phyloP scores from a whole-genome alignment of 1,139 yeast species.

The Zygosaccharomyces sapae region DNA sequence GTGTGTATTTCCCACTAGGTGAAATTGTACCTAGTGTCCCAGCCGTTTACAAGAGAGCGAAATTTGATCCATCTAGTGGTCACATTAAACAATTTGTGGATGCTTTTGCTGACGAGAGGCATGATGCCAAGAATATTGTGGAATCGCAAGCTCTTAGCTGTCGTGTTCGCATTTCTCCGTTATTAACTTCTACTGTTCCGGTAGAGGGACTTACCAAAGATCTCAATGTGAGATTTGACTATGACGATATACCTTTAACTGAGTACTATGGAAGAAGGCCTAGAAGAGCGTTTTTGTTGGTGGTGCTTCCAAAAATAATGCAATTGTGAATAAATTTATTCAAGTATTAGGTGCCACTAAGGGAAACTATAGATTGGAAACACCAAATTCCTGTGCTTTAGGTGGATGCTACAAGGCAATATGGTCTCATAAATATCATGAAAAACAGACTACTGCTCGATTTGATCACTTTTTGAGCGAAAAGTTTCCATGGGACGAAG shows the following conservation, averaged over 20 bases:
- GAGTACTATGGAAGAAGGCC: conserved; percentile 47
- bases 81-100: conserved; percentile 34
- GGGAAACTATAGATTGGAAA: conserved; percentile 69
- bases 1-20: conserved; percentile 80
- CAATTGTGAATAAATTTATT: conserved; percentile 66
- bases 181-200: conserved; percentile 41
- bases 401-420: conserved; percentile 92
- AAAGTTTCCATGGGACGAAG: conserved; percentile 46
- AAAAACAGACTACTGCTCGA: conserved; percentile 17
- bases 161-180: conserved; percentile 72
- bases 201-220: conserved; percentile 11
- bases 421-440: conserved; percentile 48
- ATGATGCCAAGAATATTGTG: conserved; percentile 73
- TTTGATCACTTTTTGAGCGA: conserved; percentile 43
- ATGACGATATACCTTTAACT: conserved; percentile 28
- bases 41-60: conserved; percentile 52
- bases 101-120: conserved; percentile 41
- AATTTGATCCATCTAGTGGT: conserved; percentile 37
- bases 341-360: conserved; percentile 60
- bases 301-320: conserved; percentile 74
- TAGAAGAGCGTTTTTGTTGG: conserved; percentile 77
- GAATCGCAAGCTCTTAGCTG: conserved; percentile 87
- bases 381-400: conserved; percentile 86
- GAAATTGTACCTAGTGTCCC: conserved; percentile 83
- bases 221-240: conserved; percentile 32